Percentiles rank a stretch among this genome's conserved stretches.
Evolutionary conservation across 2,329 filamentous ascomycete species (phyloP).

Genomic region (Purpureocillium lavendulum): DNA sequence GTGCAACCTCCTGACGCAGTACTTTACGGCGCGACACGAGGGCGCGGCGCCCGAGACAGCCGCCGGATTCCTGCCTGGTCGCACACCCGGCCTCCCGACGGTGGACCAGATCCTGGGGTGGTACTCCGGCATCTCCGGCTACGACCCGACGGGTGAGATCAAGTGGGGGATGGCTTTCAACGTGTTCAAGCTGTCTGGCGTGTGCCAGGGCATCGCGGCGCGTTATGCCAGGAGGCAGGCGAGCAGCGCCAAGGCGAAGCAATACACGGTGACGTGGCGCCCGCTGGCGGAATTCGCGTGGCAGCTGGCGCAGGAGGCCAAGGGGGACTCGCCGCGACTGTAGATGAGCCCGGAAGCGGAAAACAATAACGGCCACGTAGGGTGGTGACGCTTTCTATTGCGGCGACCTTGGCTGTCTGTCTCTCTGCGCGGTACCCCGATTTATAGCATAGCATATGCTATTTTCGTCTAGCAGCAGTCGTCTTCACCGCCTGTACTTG

Average conservation of each 20-base stretch:
- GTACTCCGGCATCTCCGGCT: constrained; percentile 49
- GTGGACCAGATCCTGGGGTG: constrained; percentile 31
- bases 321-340: constrained; percentile 17
- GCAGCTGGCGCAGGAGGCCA: constrained; percentile 51
- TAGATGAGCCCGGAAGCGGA: constrained; percentile 8
- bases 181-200: constrained; percentile 52
- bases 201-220: constrained; percentile 85
- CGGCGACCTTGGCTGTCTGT: no score
- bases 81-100: constrained; percentile 53
- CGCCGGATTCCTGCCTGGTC: constrained; percentile 51
- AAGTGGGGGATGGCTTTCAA: constrained; percentile 55
- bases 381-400: no score
- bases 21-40: constrained; percentile 24
- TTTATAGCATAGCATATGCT: no score
- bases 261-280: constrained; percentile 60
- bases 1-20: constrained; percentile 57
- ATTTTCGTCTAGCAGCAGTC: no score
- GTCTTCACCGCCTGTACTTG: no score
- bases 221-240: constrained; percentile 79
- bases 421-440: no score
- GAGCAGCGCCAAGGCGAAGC: constrained; percentile 72
- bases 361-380: no score
- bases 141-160: constrained; percentile 56
- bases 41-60: constrained; percentile 18
- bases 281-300: constrained; percentile 75